phyloP scores from a whole-genome alignment of 2,329 filamentous ascomycete genomes.

The Trichoderma oligosporum region DNA sequence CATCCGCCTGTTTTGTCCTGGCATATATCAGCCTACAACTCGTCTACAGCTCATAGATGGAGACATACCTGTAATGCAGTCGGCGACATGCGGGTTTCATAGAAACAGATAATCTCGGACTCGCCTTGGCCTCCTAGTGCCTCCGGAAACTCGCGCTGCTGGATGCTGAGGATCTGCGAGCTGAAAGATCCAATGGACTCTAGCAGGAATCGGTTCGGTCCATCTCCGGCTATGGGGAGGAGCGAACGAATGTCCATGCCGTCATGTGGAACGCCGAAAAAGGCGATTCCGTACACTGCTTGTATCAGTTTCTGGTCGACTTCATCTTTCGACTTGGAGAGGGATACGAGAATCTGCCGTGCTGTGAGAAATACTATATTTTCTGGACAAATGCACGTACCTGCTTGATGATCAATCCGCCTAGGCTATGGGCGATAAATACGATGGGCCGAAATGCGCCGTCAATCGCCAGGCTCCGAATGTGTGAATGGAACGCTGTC shows the following conservation, averaged over 20 bases:
- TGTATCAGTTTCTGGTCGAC: background rate
- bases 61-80: background rate
- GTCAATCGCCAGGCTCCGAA: background rate
- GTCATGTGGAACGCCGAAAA: background rate
- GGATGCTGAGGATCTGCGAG: background rate
- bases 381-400: background rate
- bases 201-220: background rate
- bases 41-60: too few relatives aligned
- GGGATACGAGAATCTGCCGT: background rate
- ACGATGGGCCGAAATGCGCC: background rate
- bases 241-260: background rate
- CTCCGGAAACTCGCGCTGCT: background rate
- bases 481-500: background rate
- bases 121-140: background rate
- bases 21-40: background rate
- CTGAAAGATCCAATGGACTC: background rate
- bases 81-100: background rate
- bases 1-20: background rate
- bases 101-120: background rate
- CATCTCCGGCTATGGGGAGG: background rate
- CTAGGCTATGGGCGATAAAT: slow-evolving; percentile 2
- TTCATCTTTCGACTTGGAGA: background rate
- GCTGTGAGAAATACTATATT: background rate
- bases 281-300: background rate
- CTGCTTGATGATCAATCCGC: background rate